Base-by-base conservation (phyloP, 805 yeast species). In the Kurtzmaniella fragi region DNA sequence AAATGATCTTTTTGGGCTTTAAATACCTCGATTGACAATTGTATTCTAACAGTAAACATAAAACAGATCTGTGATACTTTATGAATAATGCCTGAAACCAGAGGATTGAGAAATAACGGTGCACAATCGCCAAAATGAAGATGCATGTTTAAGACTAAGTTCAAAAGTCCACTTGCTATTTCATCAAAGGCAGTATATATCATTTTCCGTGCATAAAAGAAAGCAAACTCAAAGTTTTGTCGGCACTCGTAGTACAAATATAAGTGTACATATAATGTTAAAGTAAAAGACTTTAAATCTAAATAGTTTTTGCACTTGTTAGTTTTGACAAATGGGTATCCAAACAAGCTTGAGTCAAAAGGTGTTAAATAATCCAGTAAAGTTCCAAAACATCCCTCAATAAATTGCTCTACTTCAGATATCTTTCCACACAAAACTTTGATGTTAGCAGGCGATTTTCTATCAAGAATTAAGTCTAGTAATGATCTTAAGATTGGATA, bases 101-200 rank as follows among this genome's bases (percentile, higher is more conserved):
- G 32, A 15, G 80, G 78, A 39, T 66, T 73, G 26, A 77, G 36
- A 8, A 67, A 49, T 35, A 64, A 55, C 33, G 64, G 73, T 2
- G 70, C 62, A 0, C 71, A 68, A 1, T 52, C 47, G 2, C 72
- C 77, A 49, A 75, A 73, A 46, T 66, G 64, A 1, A 45, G 31
- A 2, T 51, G 43, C 40, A 62, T 56, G 37, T 62, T 59, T 28
- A 46, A 47, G 16, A 67, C 49, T 23, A 72, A 41, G 17, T 61
- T 57, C 41, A 53, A 42, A 28, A 59, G 53, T 4, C 58, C 50
- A 12, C 69, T 64, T 2, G 60, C 31, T 12, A 70, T 47, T 28
- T 64, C 70, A 12, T 58, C 44, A 12, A 53, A 41, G 9, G 50
- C 23, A 3, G 48, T 49, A 1, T 67, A 32, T 23, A 57, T 35